A percentile compares a stretch with the other conserved stretches of the same genome.
Conservation (phyloP, 805 yeast species). For the Teunomyces tritomae region DNA sequence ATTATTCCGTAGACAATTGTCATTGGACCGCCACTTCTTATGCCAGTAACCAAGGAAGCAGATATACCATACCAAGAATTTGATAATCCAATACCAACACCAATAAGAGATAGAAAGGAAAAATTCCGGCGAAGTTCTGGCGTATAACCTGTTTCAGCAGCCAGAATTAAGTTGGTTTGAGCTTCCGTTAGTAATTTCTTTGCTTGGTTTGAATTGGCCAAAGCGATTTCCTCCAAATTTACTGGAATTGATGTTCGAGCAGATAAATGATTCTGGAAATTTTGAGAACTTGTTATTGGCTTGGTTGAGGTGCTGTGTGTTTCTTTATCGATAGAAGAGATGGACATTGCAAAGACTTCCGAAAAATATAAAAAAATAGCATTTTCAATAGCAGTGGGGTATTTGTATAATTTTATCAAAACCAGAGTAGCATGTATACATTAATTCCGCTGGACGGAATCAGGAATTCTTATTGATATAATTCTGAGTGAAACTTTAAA, state of each 20-base stretch:
- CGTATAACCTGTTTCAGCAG: slow-evolving; percentile 27
- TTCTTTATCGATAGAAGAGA: not conserved
- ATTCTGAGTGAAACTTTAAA: too few relatives aligned
- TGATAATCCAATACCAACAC: slow-evolving; percentile 59
- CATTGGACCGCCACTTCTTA: slow-evolving; percentile 58
- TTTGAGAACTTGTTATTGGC: not conserved
- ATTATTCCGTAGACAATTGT: slow-evolving; percentile 55
- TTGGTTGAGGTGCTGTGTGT: not conserved
- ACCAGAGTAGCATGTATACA: too few relatives aligned
- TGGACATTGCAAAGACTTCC: not conserved
- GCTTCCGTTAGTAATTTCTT: slow-evolving; percentile 15
- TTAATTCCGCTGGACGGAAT: too few relatives aligned
- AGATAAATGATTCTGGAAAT: not conserved
- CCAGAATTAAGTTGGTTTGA: slow-evolving; percentile 23
- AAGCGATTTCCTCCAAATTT: slow-evolving; percentile 7
- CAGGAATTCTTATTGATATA: too few relatives aligned
- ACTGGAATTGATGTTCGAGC: not conserved
- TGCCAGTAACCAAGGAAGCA: slow-evolving; percentile 53
- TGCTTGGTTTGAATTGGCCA: slow-evolving; percentile 5
- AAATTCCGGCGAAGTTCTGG: slow-evolving; percentile 29
- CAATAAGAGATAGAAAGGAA: slow-evolving; percentile 47
- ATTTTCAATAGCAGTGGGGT: not conserved
- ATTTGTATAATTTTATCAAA: not conserved
- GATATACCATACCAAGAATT: slow-evolving; percentile 63
- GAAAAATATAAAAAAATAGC: not conserved